phyloP scores from a whole-genome alignment of 768 basidiomycete species.

The Pulveroboletus sp. region DNA sequence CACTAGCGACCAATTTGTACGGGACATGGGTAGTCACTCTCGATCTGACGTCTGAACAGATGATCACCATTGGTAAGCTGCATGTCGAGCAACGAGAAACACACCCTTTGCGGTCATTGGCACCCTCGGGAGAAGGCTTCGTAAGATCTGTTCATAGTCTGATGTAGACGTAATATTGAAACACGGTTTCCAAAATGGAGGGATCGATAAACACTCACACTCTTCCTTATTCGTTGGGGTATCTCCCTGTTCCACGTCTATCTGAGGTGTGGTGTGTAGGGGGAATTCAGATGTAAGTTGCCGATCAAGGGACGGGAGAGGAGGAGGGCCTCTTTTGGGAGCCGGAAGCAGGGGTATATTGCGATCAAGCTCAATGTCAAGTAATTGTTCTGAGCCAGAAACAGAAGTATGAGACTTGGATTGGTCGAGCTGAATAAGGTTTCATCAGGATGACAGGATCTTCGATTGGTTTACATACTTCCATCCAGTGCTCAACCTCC shows the following conservation, averaged over 20 bases:
- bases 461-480: conserved; percentile 32
- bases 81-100: background rate
- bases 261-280: background rate
- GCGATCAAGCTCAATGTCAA: too few relatives aligned
- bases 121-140: conserved; percentile 36
- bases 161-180: background rate
- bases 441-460: too few relatives aligned
- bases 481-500: conserved; percentile 51
- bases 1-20: conserved; percentile 37
- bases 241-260: background rate
- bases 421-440: too few relatives aligned
- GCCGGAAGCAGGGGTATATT: too few relatives aligned
- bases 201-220: conserved; percentile 12
- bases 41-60: conserved; percentile 34
- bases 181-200: background rate
- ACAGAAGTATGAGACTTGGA: too few relatives aligned
- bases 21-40: conserved; percentile 29
- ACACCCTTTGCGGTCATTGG: conserved; percentile 44
- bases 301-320: conserved; percentile 29
- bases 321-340: too few relatives aligned
- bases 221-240: conserved; percentile 10
- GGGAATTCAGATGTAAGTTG: conserved; percentile 5
- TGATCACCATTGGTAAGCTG: background rate
- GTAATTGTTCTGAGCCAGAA: too few relatives aligned
- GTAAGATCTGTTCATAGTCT: conserved; percentile 35